Percentiles rank a stretch among this genome's conserved stretches.
These are phyloP conservation scores for Musa itinerans DNA, from an alignment of 176 grass and related monocot species.

Conservation along the genomic window DNA sequence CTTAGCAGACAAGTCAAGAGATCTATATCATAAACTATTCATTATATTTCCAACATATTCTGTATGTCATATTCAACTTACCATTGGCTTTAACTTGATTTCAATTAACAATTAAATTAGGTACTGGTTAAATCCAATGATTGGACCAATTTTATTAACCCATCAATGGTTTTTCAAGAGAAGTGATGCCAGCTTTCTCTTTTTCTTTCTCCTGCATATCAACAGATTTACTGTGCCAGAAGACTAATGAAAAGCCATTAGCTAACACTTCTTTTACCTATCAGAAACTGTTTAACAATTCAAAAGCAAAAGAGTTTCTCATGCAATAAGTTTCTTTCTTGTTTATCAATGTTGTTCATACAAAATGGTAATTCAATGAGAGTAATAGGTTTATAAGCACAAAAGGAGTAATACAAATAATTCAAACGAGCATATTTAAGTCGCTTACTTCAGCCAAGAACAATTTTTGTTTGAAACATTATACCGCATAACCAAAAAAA, in stretches of 20 bases:
- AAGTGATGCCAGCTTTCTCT: background rate
- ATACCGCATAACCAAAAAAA: background rate
- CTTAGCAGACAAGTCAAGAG: too few relatives aligned
- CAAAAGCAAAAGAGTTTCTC: too few relatives aligned
- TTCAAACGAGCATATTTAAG: background rate
- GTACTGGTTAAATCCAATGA: background rate
- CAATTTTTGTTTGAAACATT: background rate
- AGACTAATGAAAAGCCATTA: background rate
- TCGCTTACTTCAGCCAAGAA: background rate
- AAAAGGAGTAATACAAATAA: background rate
- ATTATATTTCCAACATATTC: background rate
- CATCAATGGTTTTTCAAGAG: background rate
- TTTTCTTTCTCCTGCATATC: background rate
- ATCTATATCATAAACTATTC: background rate
- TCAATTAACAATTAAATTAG: background rate
- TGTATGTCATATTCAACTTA: background rate
- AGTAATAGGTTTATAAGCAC: background rate
- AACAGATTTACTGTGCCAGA: background rate
- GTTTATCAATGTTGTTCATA: too few relatives aligned
- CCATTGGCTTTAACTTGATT: background rate
- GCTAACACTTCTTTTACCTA: background rate
- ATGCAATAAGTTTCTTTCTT: too few relatives aligned
- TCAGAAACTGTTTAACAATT: too few relatives aligned
- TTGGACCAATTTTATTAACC: background rate
- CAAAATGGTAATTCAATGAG: background rate